Percentiles rank a stretch among this genome's conserved stretches.
phyloP scores from a whole-genome alignment of 805 yeast genomes.

The Candida jianshihensis region DNA sequence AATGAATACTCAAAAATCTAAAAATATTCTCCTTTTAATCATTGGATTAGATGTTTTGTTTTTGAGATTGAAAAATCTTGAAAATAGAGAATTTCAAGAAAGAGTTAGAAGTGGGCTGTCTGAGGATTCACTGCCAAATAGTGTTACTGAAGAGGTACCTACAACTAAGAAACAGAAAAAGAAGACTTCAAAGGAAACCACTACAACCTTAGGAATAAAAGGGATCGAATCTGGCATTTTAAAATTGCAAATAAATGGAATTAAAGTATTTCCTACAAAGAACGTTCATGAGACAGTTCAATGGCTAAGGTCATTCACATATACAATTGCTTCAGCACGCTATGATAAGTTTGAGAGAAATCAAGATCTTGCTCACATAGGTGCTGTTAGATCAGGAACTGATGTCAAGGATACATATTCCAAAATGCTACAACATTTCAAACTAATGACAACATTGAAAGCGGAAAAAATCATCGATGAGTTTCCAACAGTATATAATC shows the following conservation, averaged over 20 bases:
- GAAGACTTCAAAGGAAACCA: slow-evolving; percentile 4
- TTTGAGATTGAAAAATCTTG: slow-evolving; percentile 35
- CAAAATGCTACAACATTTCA: slow-evolving; percentile 49
- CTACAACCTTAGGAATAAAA: slow-evolving; percentile 3
- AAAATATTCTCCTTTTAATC: slow-evolving; percentile 36
- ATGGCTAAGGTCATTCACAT: slow-evolving; percentile 52
- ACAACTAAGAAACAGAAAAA: slow-evolving; percentile 2
- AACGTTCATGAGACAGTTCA: slow-evolving; percentile 38
- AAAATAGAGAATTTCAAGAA: slow-evolving; percentile 38
- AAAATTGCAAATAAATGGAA: slow-evolving; percentile 39
- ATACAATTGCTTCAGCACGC: slow-evolving; percentile 44
- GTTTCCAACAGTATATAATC: slow-evolving; percentile 32
- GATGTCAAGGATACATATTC: slow-evolving; percentile 39
- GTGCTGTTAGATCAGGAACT: slow-evolving; percentile 47
- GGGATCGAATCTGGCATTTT: slow-evolving; percentile 36
- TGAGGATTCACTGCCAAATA: not conserved
- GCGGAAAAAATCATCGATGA: slow-evolving; percentile 37
- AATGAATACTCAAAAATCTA: slow-evolving; percentile 14
- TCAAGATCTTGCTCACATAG: slow-evolving; percentile 47
- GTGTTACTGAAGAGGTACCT: not conserved
- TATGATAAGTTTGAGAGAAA: slow-evolving; percentile 53
- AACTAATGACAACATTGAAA: slow-evolving; percentile 46
- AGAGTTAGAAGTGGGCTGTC: slow-evolving; percentile 26
- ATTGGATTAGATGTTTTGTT: slow-evolving; percentile 43
- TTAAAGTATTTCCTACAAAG: slow-evolving; percentile 45